Conservation (phyloP, 352 stramenopile species). For the Thalassiosira livingstoniorum region DNA sequence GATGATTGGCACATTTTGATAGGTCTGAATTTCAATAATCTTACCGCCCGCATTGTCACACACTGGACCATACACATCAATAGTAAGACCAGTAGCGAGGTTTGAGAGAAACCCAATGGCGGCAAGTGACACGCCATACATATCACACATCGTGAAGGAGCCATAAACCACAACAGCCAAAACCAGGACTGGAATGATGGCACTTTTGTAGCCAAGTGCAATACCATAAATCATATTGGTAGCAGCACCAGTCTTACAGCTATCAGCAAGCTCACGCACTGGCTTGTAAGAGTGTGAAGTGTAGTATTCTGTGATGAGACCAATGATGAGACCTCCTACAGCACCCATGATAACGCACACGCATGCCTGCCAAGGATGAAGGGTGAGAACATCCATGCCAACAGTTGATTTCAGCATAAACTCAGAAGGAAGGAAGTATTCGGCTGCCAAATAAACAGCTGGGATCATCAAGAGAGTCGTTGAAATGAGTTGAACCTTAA, state of each 20-base stretch:
- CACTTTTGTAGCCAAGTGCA: constrained; percentile 99
- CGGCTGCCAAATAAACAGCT: constrained; percentile 90
- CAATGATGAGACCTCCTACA: constrained; percentile 97
- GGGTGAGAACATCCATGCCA: constrained; percentile 65
- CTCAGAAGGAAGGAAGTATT: constrained; percentile 90
- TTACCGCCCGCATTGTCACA: constrained; percentile 97
- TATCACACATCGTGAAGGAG: constrained; percentile 95
- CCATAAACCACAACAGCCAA: constrained; percentile 98
- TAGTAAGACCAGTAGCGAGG: constrained; percentile 97
- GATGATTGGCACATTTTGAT: constrained; percentile 58
- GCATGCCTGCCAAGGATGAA: constrained; percentile 89
- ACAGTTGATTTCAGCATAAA: constrained; percentile 89
- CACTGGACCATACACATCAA: constrained; percentile 99
- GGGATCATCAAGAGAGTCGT: constrained; percentile 97
- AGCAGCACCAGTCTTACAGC: constrained; percentile 97
- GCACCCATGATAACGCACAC: constrained; percentile 95
- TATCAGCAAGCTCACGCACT: constrained; percentile 95
- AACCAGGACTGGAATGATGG: constrained; percentile 98
- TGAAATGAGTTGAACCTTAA: constrained; percentile 98
- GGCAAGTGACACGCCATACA: constrained; percentile 97
- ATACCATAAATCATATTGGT: constrained; percentile 99
- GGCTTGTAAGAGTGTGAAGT: constrained; percentile 97
- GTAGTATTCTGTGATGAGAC: constrained; percentile 99
- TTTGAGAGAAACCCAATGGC: constrained; percentile 99
- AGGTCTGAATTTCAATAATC: constrained; percentile 20